Base-by-base conservation (phyloP, 805 yeast species). In the Wickerhamiella cacticola region DNA sequence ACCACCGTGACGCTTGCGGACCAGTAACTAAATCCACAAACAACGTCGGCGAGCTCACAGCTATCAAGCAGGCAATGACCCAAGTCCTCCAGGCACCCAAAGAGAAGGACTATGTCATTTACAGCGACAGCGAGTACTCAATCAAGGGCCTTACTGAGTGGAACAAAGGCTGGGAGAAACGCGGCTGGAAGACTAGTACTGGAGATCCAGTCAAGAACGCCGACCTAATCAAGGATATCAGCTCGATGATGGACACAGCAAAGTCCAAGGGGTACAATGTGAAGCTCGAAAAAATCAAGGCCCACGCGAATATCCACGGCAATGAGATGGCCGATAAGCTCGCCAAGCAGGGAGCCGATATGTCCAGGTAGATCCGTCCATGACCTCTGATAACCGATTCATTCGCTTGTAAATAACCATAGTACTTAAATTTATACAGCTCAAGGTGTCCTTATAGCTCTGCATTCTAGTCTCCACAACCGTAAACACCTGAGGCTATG, bases 1-100 rank as follows among this genome's bases (percentile, higher is more conserved):
- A 79, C 56, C 50, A 69, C 1, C 62, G 81, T 40, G 82, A 82
- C 59, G 64, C 69, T 8, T 68, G 80, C 0, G 75, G 68, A 4
- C 75, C 80, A 0, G 65, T 85, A 22, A 36, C n/a, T 1, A 70
- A 67, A 1, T 57, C 57, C 2, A 84, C 95, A 1, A 87, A 86
- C 56, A 87, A 83, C 54, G 65, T 84, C 35, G 92, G 94, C 1
- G 96, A 88, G 62, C 70, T 87, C 9, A 61, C 66, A 12, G 96
- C 94, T 0, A 70, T 82, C 16, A 58, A 64, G 4, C 68, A 68
- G 28, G 94, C 92, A 0, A 58, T 82, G 50, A 59, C 60, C 5
- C 54, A 57, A 5, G 68, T 15, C 42, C 53, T 57, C 3, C 44
- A 52, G 9, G 24, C 6, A 16, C n/a, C 23, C 26, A 13, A 18